Base-by-base conservation (phyloP, 371 early-diverging fungal species). In the Circinella umbellata region DNA sequence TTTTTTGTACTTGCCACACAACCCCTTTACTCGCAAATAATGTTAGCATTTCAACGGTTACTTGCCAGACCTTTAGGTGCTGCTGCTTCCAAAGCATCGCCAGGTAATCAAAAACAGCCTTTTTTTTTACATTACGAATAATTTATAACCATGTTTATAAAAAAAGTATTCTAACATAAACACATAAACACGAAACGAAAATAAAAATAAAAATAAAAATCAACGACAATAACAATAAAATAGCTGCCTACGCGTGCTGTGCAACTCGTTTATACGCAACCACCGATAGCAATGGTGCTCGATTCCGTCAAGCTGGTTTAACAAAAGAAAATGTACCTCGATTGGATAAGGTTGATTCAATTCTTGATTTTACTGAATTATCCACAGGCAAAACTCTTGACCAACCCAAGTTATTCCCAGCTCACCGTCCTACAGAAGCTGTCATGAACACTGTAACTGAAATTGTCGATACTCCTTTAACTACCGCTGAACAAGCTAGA, bases 341-440 rank as follows among this genome's bases (percentile, higher is more conserved):
- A 61, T 71, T 83, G n/a, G 61, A 76, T 61, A 83, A 81, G 51
- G 64, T 83, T 13, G 84, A 84, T 66, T 74, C 78, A 3, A 74
- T 84, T 64, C 77, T 84, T 37, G 84, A 84, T 69, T 80, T 74
- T 63, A 65, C 73, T 15, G 69, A 71, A 7, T 72, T 76, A 59
- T 55, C 57, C 47, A 72, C 69, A 42, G 17, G 54, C 8, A 48
- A 69, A 18, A 66, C 72, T n/a, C 71, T 84, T 20, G 80, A 84
- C 59, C 80, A 80, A 57, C 66, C 76, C 18, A 78, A 80, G 54
- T 17, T 70, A 27, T 84, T 81, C 35, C 71, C 76, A 48, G 66
- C 78, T 53, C 73, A 80, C 59, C 77, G 84, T 42, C 84, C 84
- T 17, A 61, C 77, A 11, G 80, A 84, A 51, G 75, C 77, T 7